Evolutionary conservation across 371 early-diverging fungal genomes (phyloP).

Genomic region (Syncephalastrum contaminatum): DNA sequence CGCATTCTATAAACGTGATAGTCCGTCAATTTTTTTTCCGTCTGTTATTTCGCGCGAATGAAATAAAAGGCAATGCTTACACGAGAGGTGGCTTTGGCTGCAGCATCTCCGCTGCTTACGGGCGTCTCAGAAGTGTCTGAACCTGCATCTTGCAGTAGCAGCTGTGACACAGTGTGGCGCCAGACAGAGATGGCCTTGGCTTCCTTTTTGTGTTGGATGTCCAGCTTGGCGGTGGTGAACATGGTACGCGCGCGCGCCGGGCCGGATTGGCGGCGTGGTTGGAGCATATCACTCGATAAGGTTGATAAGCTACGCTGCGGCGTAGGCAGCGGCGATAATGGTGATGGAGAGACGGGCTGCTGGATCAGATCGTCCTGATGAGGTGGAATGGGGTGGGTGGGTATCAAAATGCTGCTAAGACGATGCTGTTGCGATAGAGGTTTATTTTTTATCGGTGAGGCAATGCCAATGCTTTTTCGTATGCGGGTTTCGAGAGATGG

Average conservation of each 20-base stretch:
- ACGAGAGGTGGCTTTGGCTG: too few species aligned
- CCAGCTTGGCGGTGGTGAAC: constrained; percentile 8
- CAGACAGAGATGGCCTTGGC: constrained; percentile 16
- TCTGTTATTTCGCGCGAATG: background rate
- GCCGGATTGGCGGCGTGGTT: background rate
- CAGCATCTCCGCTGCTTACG: too few species aligned
- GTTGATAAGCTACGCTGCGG: too few species aligned
- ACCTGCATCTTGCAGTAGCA: constrained; percentile 1
- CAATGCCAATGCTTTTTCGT: too few species aligned
- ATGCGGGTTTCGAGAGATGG: constrained; percentile 1
- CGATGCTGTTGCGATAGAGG: too few species aligned
- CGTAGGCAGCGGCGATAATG: background rate
- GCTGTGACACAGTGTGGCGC: constrained; percentile 16
- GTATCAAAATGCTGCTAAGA: too few species aligned
- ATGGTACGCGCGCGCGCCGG: constrained; percentile 12
- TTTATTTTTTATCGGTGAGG: too few species aligned
- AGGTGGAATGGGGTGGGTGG: too few species aligned
- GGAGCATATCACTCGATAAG: background rate
- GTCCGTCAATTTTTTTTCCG: constrained; percentile 3
- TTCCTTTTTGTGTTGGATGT: constrained; percentile 15
- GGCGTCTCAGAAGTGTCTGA: too few species aligned
- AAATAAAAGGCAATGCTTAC: too few species aligned
- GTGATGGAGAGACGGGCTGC: too few species aligned
- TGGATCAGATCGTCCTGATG: too few species aligned
- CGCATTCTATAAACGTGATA: background rate